Base-by-base conservation (phyloP, 805 yeast genomes). In the Teunomyces kruisii region DNA sequence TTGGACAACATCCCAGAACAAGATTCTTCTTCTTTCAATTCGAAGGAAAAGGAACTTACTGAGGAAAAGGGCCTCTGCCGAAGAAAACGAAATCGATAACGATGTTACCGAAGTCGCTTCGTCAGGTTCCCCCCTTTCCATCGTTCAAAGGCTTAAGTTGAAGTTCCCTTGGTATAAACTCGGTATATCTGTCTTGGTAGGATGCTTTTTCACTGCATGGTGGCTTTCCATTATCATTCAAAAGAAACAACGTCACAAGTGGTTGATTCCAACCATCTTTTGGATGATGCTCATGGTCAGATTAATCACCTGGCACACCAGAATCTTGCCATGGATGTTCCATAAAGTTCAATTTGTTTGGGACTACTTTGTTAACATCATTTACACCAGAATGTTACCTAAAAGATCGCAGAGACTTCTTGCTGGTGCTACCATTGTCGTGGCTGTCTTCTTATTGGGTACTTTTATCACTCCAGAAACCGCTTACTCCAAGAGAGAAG, bases 201-300 rank as follows among this genome's bases (percentile, higher is more conserved):
- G 63, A 3, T 46, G 52, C 24, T 58, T 60, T 32, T 60, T 60
- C 52, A 58, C 64, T 3, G 57, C 58, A 1, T 59, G 65, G 64
- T 80, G 84, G 84, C 56, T 79, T 36, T 72, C 81, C 12, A 77
- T 80, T 46, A 43, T 80, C 24, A 75, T 74, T 41, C 84, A 78
- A 56, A 55, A 71, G 6, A 69, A 72, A 48, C 74, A 74, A 38
- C 64, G 83, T 44, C 76, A 62, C 50, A 52, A 70, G 47, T 80
- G 84, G 84, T 72, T 80, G 54, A 76, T 80, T 48, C 84, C 84
- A 14, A 79, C 84, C 3, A 59, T 80, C 15, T 52, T 80, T 38
- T 80, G 78, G 75, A 67, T 73, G 33, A 64, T 70, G 61, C 59
- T 79, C 24, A 76, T 78, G 75, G 67, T 74, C 16, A 65, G 84